These are phyloP conservation scores for Aeschynomene evenia DNA, from an alignment of 306 rosid genomes.

Conservation along the genomic window DNA sequence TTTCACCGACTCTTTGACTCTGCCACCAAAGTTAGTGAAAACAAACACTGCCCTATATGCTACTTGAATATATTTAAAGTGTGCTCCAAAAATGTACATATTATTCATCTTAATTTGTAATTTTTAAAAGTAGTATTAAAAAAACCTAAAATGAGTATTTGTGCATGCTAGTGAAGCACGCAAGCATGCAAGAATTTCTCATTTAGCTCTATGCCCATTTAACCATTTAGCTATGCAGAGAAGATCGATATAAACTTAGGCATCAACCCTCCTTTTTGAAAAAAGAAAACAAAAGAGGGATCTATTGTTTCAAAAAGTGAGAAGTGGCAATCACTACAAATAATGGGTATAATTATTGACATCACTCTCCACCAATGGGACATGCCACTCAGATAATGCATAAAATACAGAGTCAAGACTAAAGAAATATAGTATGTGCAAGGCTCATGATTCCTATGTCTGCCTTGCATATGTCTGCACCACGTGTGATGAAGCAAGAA, in stretches of 20 bases:
- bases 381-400: slow-evolving; percentile 41
- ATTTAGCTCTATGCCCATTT: neutral
- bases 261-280: neutral
- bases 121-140: too few relatives aligned
- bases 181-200: too few relatives aligned
- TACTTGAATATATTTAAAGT: too few relatives aligned
- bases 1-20: too few relatives aligned
- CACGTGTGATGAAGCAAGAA: slow-evolving; percentile 31
- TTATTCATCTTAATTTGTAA: too few relatives aligned
- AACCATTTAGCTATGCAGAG: neutral
- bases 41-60: too few relatives aligned
- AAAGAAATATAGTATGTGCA: slow-evolving; percentile 27
- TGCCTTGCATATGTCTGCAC: slow-evolving; percentile 27
- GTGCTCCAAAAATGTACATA: too few relatives aligned
- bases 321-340: slow-evolving; percentile 25
- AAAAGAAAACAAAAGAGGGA: neutral
- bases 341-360: slow-evolving; percentile 24
- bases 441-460: slow-evolving; percentile 21
- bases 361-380: slow-evolving; percentile 33
- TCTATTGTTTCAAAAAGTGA: neutral
- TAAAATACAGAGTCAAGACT: slow-evolving; percentile 28
- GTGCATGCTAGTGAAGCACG: too few relatives aligned
- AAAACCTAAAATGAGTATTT: too few relatives aligned
- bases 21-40: too few relatives aligned
- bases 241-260: neutral